phyloP scores from a whole-genome alignment of 2,329 filamentous ascomycete genomes.

The Tolypocladium ovalisporum region DNA sequence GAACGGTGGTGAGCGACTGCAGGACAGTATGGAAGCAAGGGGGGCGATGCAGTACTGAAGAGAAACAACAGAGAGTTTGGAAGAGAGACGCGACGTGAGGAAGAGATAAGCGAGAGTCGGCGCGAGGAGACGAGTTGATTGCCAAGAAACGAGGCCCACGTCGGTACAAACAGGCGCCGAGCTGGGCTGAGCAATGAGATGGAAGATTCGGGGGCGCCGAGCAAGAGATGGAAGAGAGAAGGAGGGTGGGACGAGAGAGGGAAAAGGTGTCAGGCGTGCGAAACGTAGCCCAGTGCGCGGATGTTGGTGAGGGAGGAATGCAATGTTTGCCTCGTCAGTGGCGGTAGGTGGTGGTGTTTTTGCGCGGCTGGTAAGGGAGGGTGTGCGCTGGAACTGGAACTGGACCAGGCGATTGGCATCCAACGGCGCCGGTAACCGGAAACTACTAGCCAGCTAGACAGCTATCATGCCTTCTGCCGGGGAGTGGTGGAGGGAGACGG shows the following conservation, averaged over 20 bases:
- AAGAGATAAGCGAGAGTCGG: not conserved
- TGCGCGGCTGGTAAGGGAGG: slow-evolving; percentile 15
- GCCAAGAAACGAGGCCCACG: not conserved
- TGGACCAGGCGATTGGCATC: not conserved
- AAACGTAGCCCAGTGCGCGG: not conserved
- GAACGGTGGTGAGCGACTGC: not conserved
- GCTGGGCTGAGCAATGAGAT: not conserved
- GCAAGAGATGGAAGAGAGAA: slow-evolving; percentile 7
- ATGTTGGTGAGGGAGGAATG: slow-evolving; percentile 11
- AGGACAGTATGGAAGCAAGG: not conserved
- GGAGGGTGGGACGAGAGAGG: not conserved
- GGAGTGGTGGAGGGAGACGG: not conserved
- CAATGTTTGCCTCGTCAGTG: slow-evolving; percentile 15
- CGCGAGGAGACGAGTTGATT: not conserved
- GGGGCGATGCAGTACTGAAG: not conserved
- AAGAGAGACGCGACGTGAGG: not conserved
- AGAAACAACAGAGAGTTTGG: not conserved
- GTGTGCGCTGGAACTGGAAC: slow-evolving; percentile 4
- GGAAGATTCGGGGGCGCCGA: not conserved
- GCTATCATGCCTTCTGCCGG: not conserved
- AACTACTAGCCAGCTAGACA: not conserved
- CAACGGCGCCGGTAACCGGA: not conserved
- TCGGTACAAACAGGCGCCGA: not conserved
- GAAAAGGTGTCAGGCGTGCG: not conserved
- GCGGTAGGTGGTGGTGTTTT: slow-evolving; percentile 8